These are phyloP conservation scores for Diaporthe vaccinii DNA, from an alignment of 2,329 filamentous ascomycete genomes.

Conservation along the genomic window DNA sequence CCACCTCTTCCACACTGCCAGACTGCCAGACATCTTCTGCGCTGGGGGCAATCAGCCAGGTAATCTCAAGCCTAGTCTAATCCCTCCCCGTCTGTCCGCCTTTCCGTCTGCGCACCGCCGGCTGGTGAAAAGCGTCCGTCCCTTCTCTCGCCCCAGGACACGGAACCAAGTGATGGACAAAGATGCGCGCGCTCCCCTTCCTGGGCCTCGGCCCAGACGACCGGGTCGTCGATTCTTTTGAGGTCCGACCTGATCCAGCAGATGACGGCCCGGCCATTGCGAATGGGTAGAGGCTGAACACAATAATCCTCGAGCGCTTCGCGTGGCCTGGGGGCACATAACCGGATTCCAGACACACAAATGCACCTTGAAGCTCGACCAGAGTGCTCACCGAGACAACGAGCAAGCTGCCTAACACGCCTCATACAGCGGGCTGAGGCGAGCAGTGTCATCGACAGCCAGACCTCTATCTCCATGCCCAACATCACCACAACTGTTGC, in stretches of 20 bases:
- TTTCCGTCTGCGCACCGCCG: slow-evolving; percentile 3
- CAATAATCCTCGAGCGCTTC: background rate
- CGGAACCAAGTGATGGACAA: background rate
- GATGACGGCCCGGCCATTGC: background rate
- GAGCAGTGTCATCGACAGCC: background rate
- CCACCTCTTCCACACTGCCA: background rate
- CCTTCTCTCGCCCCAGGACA: background rate
- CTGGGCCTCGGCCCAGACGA: background rate
- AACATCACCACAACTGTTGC: background rate
- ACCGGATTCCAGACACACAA: background rate
- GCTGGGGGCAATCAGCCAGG: background rate
- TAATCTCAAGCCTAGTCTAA: slow-evolving; percentile 8
- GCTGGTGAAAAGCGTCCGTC: background rate
- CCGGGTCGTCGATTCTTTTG: slow-evolving; percentile 26
- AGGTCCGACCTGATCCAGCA: background rate
- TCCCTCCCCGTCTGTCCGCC: slow-evolving; percentile 17
- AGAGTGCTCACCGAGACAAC: background rate
- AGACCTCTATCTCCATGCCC: background rate
- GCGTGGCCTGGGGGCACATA: background rate
- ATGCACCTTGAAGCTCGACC: background rate
- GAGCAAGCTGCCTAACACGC: background rate
- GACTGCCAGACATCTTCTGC: background rate
- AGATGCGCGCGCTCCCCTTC: background rate
- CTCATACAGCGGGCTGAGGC: background rate
- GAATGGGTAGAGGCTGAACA: background rate